phyloP scores from a whole-genome alignment of 805 yeast genomes.

The Scheffersomyces coipomensis region DNA sequence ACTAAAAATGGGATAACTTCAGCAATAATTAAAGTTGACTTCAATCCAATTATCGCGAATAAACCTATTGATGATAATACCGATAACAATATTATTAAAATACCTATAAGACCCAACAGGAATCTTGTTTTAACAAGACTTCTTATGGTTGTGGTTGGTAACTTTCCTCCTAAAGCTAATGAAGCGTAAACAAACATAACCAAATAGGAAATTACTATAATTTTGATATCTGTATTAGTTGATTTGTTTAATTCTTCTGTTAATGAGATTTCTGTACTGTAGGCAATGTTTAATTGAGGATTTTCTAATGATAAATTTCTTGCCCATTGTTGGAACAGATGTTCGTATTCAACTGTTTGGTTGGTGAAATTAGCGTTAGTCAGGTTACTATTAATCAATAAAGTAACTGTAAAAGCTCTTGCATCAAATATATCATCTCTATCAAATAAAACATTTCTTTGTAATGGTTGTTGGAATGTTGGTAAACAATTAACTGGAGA shows the following conservation, averaged over 20 bases:
- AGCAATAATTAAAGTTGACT: constrained; percentile 88
- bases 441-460: constrained; percentile 61
- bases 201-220: constrained; percentile 72
- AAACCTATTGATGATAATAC: constrained; percentile 82
- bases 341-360: constrained; percentile 64
- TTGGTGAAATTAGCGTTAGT: constrained; percentile 36
- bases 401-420: constrained; percentile 72
- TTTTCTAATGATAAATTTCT: constrained; percentile 41
- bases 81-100: constrained; percentile 74
- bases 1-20: constrained; percentile 94
- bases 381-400: constrained; percentile 58
- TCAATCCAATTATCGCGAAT: constrained; percentile 71
- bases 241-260: constrained; percentile 82
- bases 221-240: constrained; percentile 72
- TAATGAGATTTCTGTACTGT: constrained; percentile 79
- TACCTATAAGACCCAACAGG: constrained; percentile 80
- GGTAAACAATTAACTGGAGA: constrained; percentile 92
- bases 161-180: constrained; percentile 66
- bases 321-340: constrained; percentile 57
- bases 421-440: constrained; percentile 55
- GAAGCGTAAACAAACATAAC: constrained; percentile 90
- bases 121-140: constrained; percentile 57
- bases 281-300: constrained; percentile 55
- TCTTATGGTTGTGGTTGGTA: constrained; percentile 35
- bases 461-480: constrained; percentile 85